These are phyloP conservation scores for Podila clonocystis DNA, from an alignment of 192 early-diverging fungal species.

Conservation along the genomic window DNA sequence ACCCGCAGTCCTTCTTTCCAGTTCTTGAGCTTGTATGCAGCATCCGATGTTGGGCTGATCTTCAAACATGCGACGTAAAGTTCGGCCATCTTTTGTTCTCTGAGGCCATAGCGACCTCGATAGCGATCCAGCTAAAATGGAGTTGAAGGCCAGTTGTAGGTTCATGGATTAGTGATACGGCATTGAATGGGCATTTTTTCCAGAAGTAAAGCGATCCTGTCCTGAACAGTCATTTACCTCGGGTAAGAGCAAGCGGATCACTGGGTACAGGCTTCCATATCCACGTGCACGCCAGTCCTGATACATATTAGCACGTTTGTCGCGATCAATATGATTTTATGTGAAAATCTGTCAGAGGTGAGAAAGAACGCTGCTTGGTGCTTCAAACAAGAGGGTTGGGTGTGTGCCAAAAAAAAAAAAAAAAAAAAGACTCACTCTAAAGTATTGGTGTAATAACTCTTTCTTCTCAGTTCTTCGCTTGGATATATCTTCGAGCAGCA, in stretches of 20 bases:
- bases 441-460: constrained; percentile 13
- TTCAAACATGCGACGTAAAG: constrained; percentile 70
- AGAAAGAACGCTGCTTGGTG: background rate
- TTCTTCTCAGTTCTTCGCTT: constrained; percentile 19
- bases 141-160: background rate
- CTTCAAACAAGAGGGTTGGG: background rate
- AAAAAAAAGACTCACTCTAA: constrained; percentile 11
- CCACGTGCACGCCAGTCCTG: constrained; percentile 46
- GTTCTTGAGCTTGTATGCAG: constrained; percentile 65
- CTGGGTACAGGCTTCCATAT: constrained; percentile 40
- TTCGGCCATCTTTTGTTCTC: constrained; percentile 73
- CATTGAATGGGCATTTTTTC: background rate
- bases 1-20: constrained; percentile 62
- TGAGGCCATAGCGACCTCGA: constrained; percentile 71
- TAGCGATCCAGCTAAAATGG: constrained; percentile 59
- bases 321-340: background rate
- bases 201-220: background rate
- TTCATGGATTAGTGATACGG: background rate
- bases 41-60: constrained; percentile 63
- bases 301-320: no score
- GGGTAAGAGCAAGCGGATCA: constrained; percentile 51
- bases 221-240: constrained; percentile 12
- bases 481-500: constrained; percentile 43
- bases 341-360: background rate
- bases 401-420: background rate